phyloP scores from a whole-genome alignment of 164 flowering plant genomes.

The Aristolochia contorta region DNA sequence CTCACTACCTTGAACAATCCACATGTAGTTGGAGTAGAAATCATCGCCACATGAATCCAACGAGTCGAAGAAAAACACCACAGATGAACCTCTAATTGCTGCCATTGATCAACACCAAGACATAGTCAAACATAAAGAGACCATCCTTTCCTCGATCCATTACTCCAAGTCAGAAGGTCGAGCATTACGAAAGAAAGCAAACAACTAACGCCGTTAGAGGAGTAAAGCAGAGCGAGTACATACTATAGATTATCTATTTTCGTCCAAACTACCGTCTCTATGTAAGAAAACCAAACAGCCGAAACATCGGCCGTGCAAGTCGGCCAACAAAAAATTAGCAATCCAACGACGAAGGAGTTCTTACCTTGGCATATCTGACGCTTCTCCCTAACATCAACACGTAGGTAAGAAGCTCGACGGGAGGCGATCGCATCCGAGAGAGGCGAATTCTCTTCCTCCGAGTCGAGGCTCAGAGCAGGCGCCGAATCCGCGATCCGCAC shows the following conservation, averaged over 20 bases:
- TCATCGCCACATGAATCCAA: slow-evolving; percentile 21
- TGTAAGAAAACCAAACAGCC: no score
- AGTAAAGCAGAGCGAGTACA: no score
- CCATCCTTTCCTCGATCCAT: background rate
- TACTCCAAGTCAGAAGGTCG: background rate
- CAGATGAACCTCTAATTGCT: slow-evolving; percentile 66
- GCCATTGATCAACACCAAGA: slow-evolving; percentile 19
- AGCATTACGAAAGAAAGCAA: no score
- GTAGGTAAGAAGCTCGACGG: slow-evolving; percentile 52
- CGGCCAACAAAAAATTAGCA: no score
- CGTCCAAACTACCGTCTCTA: background rate
- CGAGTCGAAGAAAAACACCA: slow-evolving; percentile 52
- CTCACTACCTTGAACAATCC: slow-evolving; percentile 69
- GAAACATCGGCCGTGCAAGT: no score
- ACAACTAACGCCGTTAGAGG: no score
- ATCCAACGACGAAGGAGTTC: no score
- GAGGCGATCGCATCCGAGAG: slow-evolving; percentile 48
- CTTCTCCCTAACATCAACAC: slow-evolving; percentile 49
- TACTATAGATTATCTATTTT: background rate
- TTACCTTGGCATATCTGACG: slow-evolving; percentile 43
- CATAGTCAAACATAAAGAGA: background rate
- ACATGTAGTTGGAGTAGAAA: slow-evolving; percentile 38
- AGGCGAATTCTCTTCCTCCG: slow-evolving; percentile 26
- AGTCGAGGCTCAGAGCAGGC: slow-evolving; percentile 27
- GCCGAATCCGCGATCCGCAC: slow-evolving; percentile 75